Evolutionary conservation across 2,329 filamentous ascomycete genomes (phyloP).

Genomic region (Balansia obtecta): DNA sequence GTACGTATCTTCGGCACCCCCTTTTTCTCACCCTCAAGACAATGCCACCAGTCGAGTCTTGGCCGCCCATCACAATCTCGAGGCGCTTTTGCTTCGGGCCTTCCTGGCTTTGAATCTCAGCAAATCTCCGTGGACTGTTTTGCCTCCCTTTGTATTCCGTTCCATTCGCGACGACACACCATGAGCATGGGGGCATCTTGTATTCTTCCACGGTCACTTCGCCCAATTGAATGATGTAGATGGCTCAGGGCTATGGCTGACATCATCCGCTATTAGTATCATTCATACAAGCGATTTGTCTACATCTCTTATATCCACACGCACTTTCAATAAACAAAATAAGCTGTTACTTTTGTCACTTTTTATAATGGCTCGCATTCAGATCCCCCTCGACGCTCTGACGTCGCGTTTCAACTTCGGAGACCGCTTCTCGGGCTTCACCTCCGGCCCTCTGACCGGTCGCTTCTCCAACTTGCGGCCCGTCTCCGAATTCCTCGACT

Average conservation of each 20-base stretch:
- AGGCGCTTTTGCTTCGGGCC: background rate
- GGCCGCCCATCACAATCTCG: background rate
- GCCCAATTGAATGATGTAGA: background rate
- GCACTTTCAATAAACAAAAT: background rate
- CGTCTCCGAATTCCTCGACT: slow-evolving; percentile 83
- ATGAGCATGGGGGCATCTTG: background rate
- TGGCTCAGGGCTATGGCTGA: background rate
- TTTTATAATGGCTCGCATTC: slow-evolving; percentile 64
- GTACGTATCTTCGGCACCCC: slow-evolving; percentile 1
- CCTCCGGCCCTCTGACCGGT: slow-evolving; percentile 63
- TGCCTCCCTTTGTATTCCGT: background rate
- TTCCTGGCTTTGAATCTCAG: background rate
- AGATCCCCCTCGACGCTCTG: slow-evolving; percentile 82
- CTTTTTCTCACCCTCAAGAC: background rate
- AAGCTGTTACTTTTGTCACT: background rate
- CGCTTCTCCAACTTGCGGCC: slow-evolving; percentile 90
- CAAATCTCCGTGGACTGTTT: too few species aligned
- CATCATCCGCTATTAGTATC: background rate
- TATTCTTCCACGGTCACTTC: background rate
- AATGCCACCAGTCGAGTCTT: background rate
- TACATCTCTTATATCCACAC: background rate
- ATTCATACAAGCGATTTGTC: background rate
- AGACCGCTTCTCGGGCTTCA: slow-evolving; percentile 75
- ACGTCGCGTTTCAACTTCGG: slow-evolving; percentile 80
- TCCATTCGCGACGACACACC: too few species aligned